These are phyloP conservation scores for Herpotrichia juniperi DNA, from an alignment of 2,329 filamentous ascomycete species.

Conservation along the genomic window DNA sequence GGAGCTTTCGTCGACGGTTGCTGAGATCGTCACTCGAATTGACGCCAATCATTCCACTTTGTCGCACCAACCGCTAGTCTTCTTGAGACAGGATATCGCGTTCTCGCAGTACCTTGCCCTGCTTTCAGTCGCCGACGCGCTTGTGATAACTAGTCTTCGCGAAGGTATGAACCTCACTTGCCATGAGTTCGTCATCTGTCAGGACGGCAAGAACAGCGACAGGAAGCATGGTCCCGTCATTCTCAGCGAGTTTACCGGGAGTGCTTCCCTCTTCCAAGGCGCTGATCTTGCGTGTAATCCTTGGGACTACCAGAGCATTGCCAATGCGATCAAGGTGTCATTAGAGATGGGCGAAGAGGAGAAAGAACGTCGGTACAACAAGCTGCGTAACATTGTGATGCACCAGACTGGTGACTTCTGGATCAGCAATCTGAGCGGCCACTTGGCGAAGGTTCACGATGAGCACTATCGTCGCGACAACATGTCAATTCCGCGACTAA, in stretches of 20 bases:
- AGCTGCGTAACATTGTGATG: constrained; percentile 74
- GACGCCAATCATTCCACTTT: constrained; percentile 91
- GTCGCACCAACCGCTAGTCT: constrained; percentile 90
- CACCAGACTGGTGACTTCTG: constrained; percentile 85
- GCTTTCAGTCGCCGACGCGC: constrained; percentile 83
- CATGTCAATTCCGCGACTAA: constrained; percentile 84
- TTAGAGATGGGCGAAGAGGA: constrained; percentile 80
- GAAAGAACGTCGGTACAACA: constrained; percentile 75
- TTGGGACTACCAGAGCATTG: constrained; percentile 91
- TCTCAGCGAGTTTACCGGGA: constrained; percentile 93
- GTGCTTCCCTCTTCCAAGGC: constrained; percentile 80
- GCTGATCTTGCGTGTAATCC: constrained; percentile 88
- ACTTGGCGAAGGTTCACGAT: constrained; percentile 76
- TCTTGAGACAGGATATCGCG: constrained; percentile 92
- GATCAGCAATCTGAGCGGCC: constrained; percentile 76
- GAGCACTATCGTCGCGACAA: constrained; percentile 86
- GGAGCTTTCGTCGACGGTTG: constrained; percentile 85
- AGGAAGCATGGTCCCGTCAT: constrained; percentile 90
- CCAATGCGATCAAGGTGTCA: constrained; percentile 82
- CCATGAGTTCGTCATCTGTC: constrained; percentile 92
- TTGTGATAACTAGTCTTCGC: constrained; percentile 94
- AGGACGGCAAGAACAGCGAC: constrained; percentile 75
- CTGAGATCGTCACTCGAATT: constrained; percentile 92
- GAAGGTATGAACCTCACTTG: constrained; percentile 98
- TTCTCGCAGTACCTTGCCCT: constrained; percentile 93